Base-by-base conservation (phyloP, 805 yeast species). In the Candida ovalis region DNA sequence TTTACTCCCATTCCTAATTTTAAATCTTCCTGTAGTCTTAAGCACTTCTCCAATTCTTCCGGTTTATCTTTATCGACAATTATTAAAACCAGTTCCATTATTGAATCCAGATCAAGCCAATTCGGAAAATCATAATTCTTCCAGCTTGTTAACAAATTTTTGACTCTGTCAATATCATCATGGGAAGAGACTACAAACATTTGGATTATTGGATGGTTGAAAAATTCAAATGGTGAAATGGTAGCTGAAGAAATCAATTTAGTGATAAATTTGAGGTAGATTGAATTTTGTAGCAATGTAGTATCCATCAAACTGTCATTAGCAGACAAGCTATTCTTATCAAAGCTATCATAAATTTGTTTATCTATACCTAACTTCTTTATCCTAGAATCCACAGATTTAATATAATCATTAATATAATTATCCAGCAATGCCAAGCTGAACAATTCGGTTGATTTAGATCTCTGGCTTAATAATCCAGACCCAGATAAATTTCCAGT, bases 181-280 rank as follows among this genome's bases (percentile, higher is more conserved):
- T 66, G 54, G 21, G 80, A 73, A 21, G 88, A 78, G 3, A 89
- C 71, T 0, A 84, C 82, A 44, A 89, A 74, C 13, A 92, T 62
- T 38, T 90, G 86, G 2, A 88, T 76, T 1, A 89, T 78, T 0
- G 97, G 97, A 61, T 91, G 97, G 55, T 86, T 83, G 63, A 90
- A 82, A 4, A 89, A 83, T 64, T 92, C 97, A 61, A 87, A 88
- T 1, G 92, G 82, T 2, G 88, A 80, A 8, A 87, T 67, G 7
- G 75, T 74, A 13, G 79, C 75, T 12, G 85, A 73, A 3, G 88
- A 75, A 7, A 86, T 69, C 38, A 86, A 59, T 53, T 80, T 76
- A 27, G 82, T 74, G 54, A 86, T 74, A 53, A 81, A 74, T 44
- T 76, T 77, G 51, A 79, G 68, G 60, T 84, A 88, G 9, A 83